A percentile compares a stretch with the other conserved stretches of the same genome.
These are phyloP conservation scores for Tolypocladium paradoxum DNA, from an alignment of 2,329 filamentous ascomycete genomes.

Conservation along the genomic window DNA sequence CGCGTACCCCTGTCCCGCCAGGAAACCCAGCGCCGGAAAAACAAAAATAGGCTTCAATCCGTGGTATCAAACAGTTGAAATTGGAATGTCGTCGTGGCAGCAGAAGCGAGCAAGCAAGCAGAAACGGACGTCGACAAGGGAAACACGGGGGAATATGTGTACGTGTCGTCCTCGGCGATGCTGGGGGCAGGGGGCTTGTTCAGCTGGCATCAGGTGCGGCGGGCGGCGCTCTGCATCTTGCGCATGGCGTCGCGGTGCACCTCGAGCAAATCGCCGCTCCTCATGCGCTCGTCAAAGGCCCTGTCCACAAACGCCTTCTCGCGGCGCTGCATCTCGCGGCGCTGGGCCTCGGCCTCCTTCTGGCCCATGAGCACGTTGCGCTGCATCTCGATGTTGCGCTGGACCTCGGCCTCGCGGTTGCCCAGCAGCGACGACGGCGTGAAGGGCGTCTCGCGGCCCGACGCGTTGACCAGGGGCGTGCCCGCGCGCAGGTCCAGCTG, in stretches of 20 bases:
- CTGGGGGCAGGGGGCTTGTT: neutral
- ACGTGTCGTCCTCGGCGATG: neutral
- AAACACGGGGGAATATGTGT: neutral
- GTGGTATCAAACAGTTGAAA: neutral
- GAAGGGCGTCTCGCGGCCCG: constrained; percentile 29
- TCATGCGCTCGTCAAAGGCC: constrained; percentile 64
- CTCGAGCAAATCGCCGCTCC: constrained; percentile 62
- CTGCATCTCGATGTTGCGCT: constrained; percentile 41
- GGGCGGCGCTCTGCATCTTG: constrained; percentile 53
- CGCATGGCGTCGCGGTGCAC: constrained; percentile 71
- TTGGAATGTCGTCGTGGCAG: neutral
- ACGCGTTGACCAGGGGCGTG: constrained; percentile 20
- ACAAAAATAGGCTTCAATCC: neutral
- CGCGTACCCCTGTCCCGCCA: neutral
- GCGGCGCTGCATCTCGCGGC: constrained; percentile 45
- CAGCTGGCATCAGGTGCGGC: neutral
- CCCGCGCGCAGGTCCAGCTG: constrained; percentile 46
- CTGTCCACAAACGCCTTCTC: constrained; percentile 49
- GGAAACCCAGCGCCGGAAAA: neutral
- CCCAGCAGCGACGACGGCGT: constrained; percentile 20
- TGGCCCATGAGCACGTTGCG: constrained; percentile 48
- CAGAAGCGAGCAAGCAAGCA: neutral
- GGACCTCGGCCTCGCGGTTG: constrained; percentile 28
- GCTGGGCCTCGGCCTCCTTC: constrained; percentile 50
- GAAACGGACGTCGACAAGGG: neutral